A percentile compares a stretch with the other conserved stretches of the same genome.
phyloP scores from a whole-genome alignment of 129 eudicot species.

The Centrapalus pauciflorus region DNA sequence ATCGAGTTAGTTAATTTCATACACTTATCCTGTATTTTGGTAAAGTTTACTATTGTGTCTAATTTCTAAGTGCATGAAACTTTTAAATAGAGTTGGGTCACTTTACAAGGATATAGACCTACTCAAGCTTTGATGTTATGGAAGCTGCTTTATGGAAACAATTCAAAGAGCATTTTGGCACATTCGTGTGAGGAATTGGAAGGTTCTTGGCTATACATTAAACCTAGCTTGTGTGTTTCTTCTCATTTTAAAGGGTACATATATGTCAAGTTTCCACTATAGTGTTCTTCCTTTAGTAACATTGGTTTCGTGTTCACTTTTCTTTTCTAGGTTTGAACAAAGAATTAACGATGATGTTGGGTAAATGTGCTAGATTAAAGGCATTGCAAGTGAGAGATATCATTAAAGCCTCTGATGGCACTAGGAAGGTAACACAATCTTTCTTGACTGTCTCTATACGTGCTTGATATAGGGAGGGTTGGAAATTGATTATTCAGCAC shows the following conservation, averaged over 20 bases:
- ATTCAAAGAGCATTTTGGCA: constrained; percentile 63
- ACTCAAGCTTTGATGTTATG: constrained; percentile 90
- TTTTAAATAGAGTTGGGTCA: constrained; percentile 69
- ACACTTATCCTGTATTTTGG: not conserved
- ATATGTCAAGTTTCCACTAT: not conserved
- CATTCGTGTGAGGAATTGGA: constrained; percentile 60
- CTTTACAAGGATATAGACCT: constrained; percentile 82
- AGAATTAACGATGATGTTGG: constrained; percentile 64
- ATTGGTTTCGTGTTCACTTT: not conserved
- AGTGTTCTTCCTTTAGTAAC: not conserved
- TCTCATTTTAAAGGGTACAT: not conserved
- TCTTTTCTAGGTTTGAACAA: constrained; percentile 68
- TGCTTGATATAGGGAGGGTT: not conserved
- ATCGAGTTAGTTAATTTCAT: not conserved
- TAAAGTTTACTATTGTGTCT: not conserved
- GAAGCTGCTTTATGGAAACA: constrained; percentile 85
- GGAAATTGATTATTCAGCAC: not conserved
- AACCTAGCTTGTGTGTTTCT: not conserved
- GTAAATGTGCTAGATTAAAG: constrained; percentile 55
- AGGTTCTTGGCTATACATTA: constrained; percentile 33
- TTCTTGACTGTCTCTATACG: constrained; percentile 15
- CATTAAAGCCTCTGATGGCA: constrained; percentile 74
- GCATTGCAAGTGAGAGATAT: constrained; percentile 69
- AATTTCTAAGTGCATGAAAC: constrained; percentile 8
- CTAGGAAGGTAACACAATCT: constrained; percentile 70